phyloP scores from a whole-genome alignment of 1,139 yeast genomes.

The Lodderomyces oxycetoniae region DNA sequence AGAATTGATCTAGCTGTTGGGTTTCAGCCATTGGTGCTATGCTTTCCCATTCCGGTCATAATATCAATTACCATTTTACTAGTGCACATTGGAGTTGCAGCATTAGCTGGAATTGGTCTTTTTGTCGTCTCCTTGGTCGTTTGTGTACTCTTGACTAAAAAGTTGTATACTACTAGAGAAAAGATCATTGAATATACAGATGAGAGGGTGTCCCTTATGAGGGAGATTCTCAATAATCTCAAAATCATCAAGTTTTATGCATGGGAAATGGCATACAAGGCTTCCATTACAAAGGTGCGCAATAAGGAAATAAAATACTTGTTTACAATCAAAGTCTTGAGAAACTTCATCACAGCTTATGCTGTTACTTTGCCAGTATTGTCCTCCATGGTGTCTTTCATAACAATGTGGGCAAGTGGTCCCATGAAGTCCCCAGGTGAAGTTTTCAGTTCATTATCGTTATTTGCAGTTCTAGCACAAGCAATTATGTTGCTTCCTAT shows the following conservation, averaged over 20 bases:
- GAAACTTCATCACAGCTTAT: constrained; percentile 44
- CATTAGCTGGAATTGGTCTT: constrained; percentile 43
- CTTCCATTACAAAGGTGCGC: constrained; percentile 32
- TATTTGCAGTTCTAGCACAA: constrained; percentile 48
- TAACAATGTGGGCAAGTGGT: constrained; percentile 40
- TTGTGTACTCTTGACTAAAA: constrained; percentile 35
- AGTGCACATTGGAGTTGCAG: constrained; percentile 34
- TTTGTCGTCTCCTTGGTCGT: constrained; percentile 36
- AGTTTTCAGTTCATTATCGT: constrained; percentile 48
- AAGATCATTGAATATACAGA: constrained; percentile 39
- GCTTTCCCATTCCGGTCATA: constrained; percentile 44
- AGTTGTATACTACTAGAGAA: constrained; percentile 35
- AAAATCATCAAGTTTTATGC: constrained; percentile 46
- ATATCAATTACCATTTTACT: constrained; percentile 36
- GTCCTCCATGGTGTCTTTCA: constrained; percentile 39
- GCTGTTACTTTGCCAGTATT: constrained; percentile 43
- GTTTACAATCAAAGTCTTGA: constrained; percentile 40
- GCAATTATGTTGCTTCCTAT: constrained; percentile 51
- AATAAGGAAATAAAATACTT: constrained; percentile 38
- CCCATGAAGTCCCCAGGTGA: constrained; percentile 37
- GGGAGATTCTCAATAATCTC: constrained; percentile 40
- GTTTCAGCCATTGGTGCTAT: constrained; percentile 41
- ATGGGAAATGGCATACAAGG: constrained; percentile 45
- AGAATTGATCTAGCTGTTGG: constrained; percentile 46
- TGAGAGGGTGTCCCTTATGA: constrained; percentile 40